Conservation (phyloP, 805 yeast species). For the Candida multigemmis region DNA sequence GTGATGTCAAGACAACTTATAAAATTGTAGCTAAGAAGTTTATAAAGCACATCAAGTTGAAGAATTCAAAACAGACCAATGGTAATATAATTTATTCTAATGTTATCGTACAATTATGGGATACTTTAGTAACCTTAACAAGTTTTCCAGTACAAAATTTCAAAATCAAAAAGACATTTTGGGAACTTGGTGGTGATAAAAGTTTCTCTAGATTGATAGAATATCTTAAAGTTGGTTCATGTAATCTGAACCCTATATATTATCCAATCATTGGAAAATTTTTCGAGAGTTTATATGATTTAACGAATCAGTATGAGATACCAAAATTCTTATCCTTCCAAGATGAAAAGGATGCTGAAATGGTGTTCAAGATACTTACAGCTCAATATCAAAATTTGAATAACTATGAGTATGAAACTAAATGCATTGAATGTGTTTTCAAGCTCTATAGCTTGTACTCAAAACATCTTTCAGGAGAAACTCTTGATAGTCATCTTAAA, state of each 20-base stretch:
- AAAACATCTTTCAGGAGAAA: too few relatives aligned
- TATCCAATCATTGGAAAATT: constrained; percentile 22
- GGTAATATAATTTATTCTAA: constrained; percentile 36
- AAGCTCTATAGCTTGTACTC: constrained; percentile 6
- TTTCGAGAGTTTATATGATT: too few relatives aligned
- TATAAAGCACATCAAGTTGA: constrained; percentile 33
- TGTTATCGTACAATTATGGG: constrained; percentile 39
- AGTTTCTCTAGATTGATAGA: constrained; percentile 32
- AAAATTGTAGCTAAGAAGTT: constrained; percentile 37
- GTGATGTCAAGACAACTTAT: constrained; percentile 15
- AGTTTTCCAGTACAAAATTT: constrained; percentile 9
- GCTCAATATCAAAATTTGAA: constrained; percentile 8
- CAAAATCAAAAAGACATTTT: constrained; percentile 36
- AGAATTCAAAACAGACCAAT: constrained; percentile 11
- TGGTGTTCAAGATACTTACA: constrained; percentile 7
- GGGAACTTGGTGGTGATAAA: constrained; percentile 41
- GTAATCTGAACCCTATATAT: constrained; percentile 43
- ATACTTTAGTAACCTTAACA: constrained; percentile 35
- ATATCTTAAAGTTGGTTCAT: constrained; percentile 44
- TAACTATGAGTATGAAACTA: constrained; percentile 8
- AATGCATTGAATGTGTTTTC: constrained; percentile 11
- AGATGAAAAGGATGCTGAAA: constrained; percentile 3
- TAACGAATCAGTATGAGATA: too few relatives aligned
- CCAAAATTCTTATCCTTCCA: constrained; percentile 3
- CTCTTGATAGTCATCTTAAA: too few relatives aligned